Evolutionary conservation across 1,284 basidiomycete genomes (phyloP).

Genomic region (Chalciporus piperatoides): DNA sequence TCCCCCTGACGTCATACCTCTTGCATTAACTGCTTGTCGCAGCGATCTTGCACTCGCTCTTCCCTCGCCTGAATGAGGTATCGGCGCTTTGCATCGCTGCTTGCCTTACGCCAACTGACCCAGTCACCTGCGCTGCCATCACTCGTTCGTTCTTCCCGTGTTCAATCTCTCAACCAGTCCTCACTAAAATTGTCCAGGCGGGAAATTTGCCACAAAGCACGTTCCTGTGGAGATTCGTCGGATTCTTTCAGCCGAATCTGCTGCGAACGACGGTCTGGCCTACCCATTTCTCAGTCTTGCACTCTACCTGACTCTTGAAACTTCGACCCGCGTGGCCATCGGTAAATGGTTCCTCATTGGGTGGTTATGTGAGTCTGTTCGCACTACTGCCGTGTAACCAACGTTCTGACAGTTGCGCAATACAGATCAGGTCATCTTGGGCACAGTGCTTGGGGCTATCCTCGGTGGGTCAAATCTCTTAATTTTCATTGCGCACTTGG

Average conservation of each 20-base stretch:
- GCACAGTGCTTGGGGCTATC: slow-evolving; percentile 70
- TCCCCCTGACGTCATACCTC: not conserved
- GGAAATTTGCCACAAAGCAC: slow-evolving; percentile 84
- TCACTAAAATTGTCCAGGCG: slow-evolving; percentile 58
- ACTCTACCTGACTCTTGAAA: slow-evolving; percentile 79
- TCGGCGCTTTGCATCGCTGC: slow-evolving; percentile 85
- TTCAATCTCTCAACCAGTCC: not conserved
- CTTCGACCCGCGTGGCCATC: slow-evolving; percentile 60
- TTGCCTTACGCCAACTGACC: slow-evolving; percentile 92
- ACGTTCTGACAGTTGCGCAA: slow-evolving; percentile 5
- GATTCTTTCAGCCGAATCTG: slow-evolving; percentile 88
- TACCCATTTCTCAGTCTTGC: slow-evolving; percentile 91
- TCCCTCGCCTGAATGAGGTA: slow-evolving; percentile 66
- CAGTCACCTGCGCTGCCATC: slow-evolving; percentile 59
- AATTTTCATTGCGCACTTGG: not conserved
- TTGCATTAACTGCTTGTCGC: not conserved
- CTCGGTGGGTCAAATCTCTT: slow-evolving; percentile 48
- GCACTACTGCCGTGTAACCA: not conserved
- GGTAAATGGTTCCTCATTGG: slow-evolving; percentile 80
- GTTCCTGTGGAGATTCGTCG: slow-evolving; percentile 83
- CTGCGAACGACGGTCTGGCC: slow-evolving; percentile 83
- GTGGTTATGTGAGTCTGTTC: slow-evolving; percentile 59
- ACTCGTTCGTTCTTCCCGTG: slow-evolving; percentile 24
- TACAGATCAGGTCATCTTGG: slow-evolving; percentile 83
- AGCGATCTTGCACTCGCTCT: slow-evolving; percentile 62